A percentile compares a stretch with the other conserved stretches of the same genome.
Evolutionary conservation across 1,284 basidiomycete genomes (phyloP).

Genomic region (Inonotus hispidus): DNA sequence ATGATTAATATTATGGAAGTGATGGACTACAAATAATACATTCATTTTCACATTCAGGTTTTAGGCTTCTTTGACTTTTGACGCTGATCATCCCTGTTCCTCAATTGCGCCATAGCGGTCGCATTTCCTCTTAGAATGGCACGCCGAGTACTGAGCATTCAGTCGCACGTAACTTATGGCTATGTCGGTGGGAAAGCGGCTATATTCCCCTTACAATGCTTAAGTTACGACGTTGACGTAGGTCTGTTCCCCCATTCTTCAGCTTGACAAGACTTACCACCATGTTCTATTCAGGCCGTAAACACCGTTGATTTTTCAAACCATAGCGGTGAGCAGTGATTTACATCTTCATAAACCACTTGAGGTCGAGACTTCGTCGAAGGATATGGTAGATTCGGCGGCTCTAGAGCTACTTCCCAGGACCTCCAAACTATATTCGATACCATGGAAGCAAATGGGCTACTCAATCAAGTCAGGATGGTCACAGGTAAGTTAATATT

Average conservation of each 20-base stretch:
- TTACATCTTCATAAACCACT: neutral
- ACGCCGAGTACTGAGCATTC: constrained; percentile 70
- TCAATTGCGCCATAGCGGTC: neutral
- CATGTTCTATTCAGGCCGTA: constrained; percentile 54
- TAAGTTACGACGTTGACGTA: constrained; percentile 97
- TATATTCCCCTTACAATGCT: constrained; percentile 89
- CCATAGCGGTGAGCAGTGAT: constrained; percentile 69
- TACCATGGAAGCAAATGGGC: constrained; percentile 60
- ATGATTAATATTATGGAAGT: neutral
- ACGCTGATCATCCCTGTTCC: neutral
- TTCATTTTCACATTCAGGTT: neutral
- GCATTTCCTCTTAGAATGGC: constrained; percentile 10
- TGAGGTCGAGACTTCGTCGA: neutral
- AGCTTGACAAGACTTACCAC: neutral
- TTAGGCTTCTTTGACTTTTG: neutral
- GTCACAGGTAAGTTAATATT: constrained; percentile 54
- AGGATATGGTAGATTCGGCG: constrained; percentile 78
- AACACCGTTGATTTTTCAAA: constrained; percentile 97
- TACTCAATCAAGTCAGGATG: constrained; percentile 59
- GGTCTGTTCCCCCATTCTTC: constrained; percentile 29
- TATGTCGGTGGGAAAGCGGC: constrained; percentile 97
- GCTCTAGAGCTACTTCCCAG: constrained; percentile 63
- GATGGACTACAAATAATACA: neutral
- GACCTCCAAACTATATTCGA: constrained; percentile 68
- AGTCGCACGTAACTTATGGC: constrained; percentile 92